phyloP scores from a whole-genome alignment of 306 rosid genomes.

The Cicer arietinum region DNA sequence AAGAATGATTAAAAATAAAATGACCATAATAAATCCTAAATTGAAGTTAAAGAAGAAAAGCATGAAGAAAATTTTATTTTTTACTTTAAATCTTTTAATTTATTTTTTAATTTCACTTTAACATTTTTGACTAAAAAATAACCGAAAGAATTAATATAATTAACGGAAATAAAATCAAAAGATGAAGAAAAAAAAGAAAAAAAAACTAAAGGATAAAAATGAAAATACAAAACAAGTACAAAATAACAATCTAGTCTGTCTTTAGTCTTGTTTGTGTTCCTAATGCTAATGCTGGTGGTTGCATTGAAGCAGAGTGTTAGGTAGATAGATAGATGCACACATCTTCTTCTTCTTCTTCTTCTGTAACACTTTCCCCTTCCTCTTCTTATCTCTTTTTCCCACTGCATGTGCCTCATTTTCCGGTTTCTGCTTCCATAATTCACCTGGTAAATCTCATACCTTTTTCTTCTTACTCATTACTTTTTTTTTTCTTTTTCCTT shows the following conservation, averaged over 20 bases:
- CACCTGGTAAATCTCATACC: constrained; percentile 52
- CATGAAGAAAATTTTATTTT: no score
- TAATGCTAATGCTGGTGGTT: constrained; percentile 34
- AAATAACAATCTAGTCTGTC: not conserved
- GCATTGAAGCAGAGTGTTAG: constrained; percentile 55
- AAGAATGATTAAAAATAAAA: no score
- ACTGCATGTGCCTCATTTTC: constrained; percentile 63
- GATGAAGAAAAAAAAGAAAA: no score
- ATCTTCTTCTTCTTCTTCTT: constrained; percentile 38
- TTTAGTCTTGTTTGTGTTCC: constrained; percentile 12
- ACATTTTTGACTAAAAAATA: no score
- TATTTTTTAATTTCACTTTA: no score
- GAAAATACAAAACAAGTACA: no score
- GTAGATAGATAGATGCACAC: constrained; percentile 40
- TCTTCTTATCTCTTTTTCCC: constrained; percentile 42
- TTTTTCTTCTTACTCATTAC: constrained; percentile 23
- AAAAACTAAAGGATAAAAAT: no score
- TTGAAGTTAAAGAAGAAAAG: no score
- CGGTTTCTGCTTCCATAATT: constrained; percentile 61
- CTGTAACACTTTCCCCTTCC: constrained; percentile 37
- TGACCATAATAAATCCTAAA: no score
- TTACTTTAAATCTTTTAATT: no score
- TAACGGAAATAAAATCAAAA: no score
- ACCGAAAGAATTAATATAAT: no score
- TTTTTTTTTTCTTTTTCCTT: not conserved